These are phyloP conservation scores for Tremellales sp. DNA, from an alignment of 1,284 basidiomycete genomes.

Conservation along the genomic window DNA sequence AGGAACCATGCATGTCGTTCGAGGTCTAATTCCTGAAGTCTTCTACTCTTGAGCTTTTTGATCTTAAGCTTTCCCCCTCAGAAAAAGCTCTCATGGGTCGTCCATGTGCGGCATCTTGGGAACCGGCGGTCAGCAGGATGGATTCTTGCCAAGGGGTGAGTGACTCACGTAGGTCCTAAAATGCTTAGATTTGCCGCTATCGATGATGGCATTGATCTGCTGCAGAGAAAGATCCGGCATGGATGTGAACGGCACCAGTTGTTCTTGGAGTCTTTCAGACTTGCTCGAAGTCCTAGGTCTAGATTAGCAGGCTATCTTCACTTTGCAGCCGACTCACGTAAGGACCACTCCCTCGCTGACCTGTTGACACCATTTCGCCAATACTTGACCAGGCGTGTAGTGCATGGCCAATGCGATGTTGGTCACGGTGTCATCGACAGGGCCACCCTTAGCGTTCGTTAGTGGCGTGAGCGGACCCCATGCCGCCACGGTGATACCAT, in stretches of 20 bases:
- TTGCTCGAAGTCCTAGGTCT: constrained; percentile 13
- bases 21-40: too few species aligned
- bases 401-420: constrained; percentile 48
- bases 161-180: background rate
- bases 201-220: constrained; percentile 11
- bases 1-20: too few species aligned
- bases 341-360: constrained; percentile 50
- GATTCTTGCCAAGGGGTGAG: too few species aligned
- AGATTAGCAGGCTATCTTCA: background rate
- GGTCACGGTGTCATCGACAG: constrained; percentile 53
- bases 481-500: constrained; percentile 61
- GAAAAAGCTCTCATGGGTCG: too few species aligned
- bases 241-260: constrained; percentile 11
- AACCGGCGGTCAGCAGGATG: too few species aligned
- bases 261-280: constrained; percentile 14
- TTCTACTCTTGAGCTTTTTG: too few species aligned
- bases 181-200: constrained; percentile 10
- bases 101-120: too few species aligned
- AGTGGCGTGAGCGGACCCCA: constrained; percentile 53
- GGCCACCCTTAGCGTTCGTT: constrained; percentile 53
- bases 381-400: constrained; percentile 17
- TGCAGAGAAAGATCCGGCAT: constrained; percentile 6
- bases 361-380: constrained; percentile 24
- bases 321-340: constrained; percentile 50
- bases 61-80: too few species aligned